These are phyloP conservation scores for Colletotrichum trifolii DNA, from an alignment of 2,329 filamentous ascomycete species.

Conservation along the genomic window DNA sequence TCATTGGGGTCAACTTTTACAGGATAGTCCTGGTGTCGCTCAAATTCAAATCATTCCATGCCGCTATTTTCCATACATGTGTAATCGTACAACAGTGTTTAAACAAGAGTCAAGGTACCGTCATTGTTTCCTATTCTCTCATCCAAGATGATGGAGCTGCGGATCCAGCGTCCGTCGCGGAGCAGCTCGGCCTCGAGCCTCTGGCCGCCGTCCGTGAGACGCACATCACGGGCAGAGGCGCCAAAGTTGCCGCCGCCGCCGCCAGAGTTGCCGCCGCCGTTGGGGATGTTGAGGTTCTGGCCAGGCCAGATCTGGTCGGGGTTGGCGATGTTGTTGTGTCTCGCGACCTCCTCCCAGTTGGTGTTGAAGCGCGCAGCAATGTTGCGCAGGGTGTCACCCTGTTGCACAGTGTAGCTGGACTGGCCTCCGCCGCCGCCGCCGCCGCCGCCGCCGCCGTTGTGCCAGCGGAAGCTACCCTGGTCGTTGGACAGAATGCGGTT, in stretches of 20 bases:
- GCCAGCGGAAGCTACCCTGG: conserved; percentile 51
- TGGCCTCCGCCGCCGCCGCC: conserved; percentile 24
- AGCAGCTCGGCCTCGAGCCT: conserved; percentile 47
- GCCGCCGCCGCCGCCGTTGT: conserved; percentile 39
- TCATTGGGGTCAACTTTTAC: conserved; percentile 1
- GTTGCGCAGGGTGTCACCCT: conserved; percentile 53
- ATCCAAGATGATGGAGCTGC: conserved; percentile 46
- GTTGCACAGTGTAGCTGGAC: conserved; percentile 49
- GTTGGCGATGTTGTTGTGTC: conserved; percentile 52
- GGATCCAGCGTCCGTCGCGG: conserved; percentile 45
- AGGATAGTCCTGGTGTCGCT: not conserved
- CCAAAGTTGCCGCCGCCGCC: conserved; percentile 45
- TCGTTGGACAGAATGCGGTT: conserved; percentile 50
- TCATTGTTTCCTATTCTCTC: conserved; percentile 49
- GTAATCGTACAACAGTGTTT: not conserved
- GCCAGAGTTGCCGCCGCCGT: conserved; percentile 35
- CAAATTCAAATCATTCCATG: conserved; percentile 4
- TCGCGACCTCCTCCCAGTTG: conserved; percentile 52
- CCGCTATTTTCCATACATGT: not conserved
- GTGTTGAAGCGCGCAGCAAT: conserved; percentile 48
- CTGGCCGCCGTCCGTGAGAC: conserved; percentile 49
- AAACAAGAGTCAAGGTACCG: conserved; percentile 38
- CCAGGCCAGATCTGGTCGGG: conserved; percentile 56
- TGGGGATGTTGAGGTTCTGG: conserved; percentile 49
- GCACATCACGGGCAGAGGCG: conserved; percentile 48